Base-by-base conservation (phyloP, 495 filamentous ascomycete species). In the Hyaloscypha finlandica region DNA sequence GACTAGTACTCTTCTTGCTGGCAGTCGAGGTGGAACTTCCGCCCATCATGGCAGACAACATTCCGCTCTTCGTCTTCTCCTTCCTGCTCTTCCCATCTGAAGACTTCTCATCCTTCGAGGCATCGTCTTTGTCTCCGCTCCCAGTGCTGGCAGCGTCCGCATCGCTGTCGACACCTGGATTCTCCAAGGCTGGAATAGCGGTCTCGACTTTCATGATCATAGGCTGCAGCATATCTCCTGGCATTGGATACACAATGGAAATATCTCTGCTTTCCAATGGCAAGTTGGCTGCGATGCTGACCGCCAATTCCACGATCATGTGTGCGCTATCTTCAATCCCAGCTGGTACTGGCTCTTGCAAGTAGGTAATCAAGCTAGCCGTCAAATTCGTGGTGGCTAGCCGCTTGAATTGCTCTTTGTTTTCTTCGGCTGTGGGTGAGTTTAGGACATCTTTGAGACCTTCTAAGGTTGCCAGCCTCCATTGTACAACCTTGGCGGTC, bases 201-300 rank as follows among this genome's bases (percentile, higher is more conserved):
- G 84, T 83, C 77, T 98, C 96, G 9, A 90, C 77, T 69, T 93
- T 96, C 94, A 97, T 97, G 69, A 89, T 82, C 30, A 86, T 83
- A 8, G 85, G 81, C 67, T 86, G 80, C 64, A 97, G 81, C 32
- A 79, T 69, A 56, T 84, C 80, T 57, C 92, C 92, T 0, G 95
- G 94, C 45, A 85, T 77, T 61, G 93, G 88, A 72, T 97, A 98
- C 67, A 90, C 86, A 64, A 99, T 90, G 57, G 86, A 87, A 19
- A 99, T 90, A 71, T 98, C 96, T 69, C 95, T 87, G 68, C 92
- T 93, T 78, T 99, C 95, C 12, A 96, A 78, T 0, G 96, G 95
- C 58, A 98, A 80, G 75, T 97, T 94, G 69, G 86, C 84, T 3
- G 91, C 87, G 67, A 99, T 93, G 60, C 88, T 90, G 32, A 98